Evolutionary conservation across 192 early-diverging fungal species (phyloP).

Genomic region (Coemansia sp.): DNA sequence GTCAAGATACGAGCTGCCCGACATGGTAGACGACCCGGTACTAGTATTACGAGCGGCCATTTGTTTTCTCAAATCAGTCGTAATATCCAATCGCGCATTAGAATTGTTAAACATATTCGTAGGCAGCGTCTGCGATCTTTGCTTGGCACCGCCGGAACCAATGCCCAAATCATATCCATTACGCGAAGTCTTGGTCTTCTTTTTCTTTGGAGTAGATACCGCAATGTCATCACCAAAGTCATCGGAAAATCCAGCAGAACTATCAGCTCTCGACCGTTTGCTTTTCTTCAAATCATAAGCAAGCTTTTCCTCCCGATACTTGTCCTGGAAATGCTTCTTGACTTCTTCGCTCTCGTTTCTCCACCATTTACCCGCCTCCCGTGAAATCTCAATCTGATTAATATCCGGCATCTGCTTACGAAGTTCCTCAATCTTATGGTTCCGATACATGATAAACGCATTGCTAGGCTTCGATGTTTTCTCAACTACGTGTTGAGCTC

Average conservation of each 20-base stretch:
- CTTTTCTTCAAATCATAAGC: conserved; percentile 35
- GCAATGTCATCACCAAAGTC: not conserved
- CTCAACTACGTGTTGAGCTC: not conserved
- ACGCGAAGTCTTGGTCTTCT: conserved; percentile 11
- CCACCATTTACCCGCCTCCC: conserved; percentile 49
- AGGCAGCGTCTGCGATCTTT: conserved; percentile 43
- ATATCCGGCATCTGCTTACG: conserved; percentile 43
- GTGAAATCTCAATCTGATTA: conserved; percentile 52
- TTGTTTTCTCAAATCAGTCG: conserved; percentile 42
- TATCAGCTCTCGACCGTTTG: conserved; percentile 31
- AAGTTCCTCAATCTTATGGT: conserved; percentile 45
- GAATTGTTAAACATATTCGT: conserved; percentile 17
- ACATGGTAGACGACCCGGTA: not conserved
- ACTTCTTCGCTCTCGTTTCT: conserved; percentile 47
- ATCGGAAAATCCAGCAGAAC: not conserved
- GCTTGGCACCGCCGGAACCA: conserved; percentile 24
- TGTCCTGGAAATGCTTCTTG: conserved; percentile 33
- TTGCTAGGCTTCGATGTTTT: conserved; percentile 38
- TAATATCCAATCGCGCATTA: conserved; percentile 15
- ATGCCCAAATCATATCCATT: conserved; percentile 9
- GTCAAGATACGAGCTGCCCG: conserved; percentile 14
- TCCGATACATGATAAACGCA: conserved; percentile 54
- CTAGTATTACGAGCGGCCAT: conserved; percentile 22
- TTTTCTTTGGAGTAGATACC: conserved; percentile 6
- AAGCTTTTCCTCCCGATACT: conserved; percentile 42